Evolutionary conservation across 176 grass and related monocot species (phyloP).

Genomic region (Cenchrus purpureus): DNA sequence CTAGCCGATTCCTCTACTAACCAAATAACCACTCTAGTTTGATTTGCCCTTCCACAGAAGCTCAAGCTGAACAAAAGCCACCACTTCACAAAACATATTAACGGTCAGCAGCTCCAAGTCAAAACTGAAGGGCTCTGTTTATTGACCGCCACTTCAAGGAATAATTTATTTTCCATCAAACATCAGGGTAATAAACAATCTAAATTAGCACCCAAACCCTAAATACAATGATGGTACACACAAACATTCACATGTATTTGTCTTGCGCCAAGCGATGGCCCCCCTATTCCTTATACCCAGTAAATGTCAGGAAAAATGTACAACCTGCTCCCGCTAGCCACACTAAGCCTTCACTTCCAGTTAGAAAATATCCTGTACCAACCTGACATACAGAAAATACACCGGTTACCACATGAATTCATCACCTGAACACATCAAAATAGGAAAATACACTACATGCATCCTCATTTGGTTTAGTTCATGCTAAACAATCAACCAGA

Average conservation of each 20-base stretch:
- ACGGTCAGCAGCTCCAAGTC: slow-evolving; percentile 19
- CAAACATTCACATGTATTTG: slow-evolving; percentile 66
- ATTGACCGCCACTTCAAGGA: slow-evolving; percentile 50
- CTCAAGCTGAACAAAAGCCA: not conserved
- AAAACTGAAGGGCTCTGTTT: slow-evolving; percentile 39
- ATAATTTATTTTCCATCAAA: slow-evolving; percentile 62
- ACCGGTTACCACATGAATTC: slow-evolving; percentile 16
- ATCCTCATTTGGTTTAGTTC: not conserved
- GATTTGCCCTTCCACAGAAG: not conserved
- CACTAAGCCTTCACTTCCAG: slow-evolving; percentile 47
- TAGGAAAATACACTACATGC: not conserved
- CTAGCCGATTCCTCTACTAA: not conserved
- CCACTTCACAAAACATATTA: not conserved
- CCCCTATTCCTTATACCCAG: slow-evolving; percentile 57
- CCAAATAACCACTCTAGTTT: not conserved
- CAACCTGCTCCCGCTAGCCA: slow-evolving; percentile 53
- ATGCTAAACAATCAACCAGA: slow-evolving; percentile 2
- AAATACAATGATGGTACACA: slow-evolving; percentile 72
- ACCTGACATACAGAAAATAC: slow-evolving; percentile 41
- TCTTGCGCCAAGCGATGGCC: slow-evolving; percentile 44
- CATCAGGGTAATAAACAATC: slow-evolving; percentile 50
- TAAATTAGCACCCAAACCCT: slow-evolving; percentile 56
- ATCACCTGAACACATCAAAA: not conserved
- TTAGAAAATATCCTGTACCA: slow-evolving; percentile 63
- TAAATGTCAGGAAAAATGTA: slow-evolving; percentile 68